A percentile compares a stretch with the other conserved stretches of the same genome.
phyloP scores from a whole-genome alignment of 2,329 filamentous ascomycete species.

The Raffaelea ambrosiae region DNA sequence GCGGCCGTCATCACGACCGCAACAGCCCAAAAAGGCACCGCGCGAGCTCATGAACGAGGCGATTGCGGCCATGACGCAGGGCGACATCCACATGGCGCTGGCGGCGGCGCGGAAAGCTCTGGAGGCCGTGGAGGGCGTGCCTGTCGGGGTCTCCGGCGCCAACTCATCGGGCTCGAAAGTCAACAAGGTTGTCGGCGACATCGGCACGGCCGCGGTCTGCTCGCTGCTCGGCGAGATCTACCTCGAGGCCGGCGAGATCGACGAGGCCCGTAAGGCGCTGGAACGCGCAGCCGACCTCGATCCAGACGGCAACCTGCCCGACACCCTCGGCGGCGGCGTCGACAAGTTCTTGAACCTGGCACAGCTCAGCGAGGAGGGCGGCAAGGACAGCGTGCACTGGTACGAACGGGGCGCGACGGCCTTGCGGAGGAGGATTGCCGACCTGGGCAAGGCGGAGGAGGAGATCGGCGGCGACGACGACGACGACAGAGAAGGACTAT shows the following conservation, averaged over 20 bases:
- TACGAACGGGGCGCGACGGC: constrained; percentile 63
- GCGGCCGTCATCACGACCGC: background rate
- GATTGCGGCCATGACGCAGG: constrained; percentile 23
- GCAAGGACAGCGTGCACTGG: constrained; percentile 57
- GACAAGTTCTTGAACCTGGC: constrained; percentile 96
- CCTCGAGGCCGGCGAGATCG: constrained; percentile 74
- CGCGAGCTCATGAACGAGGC: constrained; percentile 22
- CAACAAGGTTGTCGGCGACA: constrained; percentile 10
- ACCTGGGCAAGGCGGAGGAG: constrained; percentile 26
- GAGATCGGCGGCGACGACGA: background rate
- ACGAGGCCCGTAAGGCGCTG: constrained; percentile 66
- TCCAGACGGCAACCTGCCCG: constrained; percentile 60
- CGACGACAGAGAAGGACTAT: constrained; percentile 1
- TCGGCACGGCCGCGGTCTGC: constrained; percentile 48
- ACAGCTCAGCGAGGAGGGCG: constrained; percentile 70
- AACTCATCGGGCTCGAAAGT: background rate
- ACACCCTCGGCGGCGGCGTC: constrained; percentile 68
- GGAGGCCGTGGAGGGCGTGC: constrained; percentile 32
- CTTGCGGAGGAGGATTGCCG: constrained; percentile 48
- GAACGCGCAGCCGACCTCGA: constrained; percentile 67
- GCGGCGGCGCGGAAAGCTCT: constrained; percentile 32
- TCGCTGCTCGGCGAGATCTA: constrained; percentile 74
- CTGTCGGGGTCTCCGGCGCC: constrained; percentile 1
- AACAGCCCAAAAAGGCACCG: constrained; percentile 8
- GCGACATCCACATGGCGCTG: constrained; percentile 21